Base-by-base conservation (phyloP, 805 yeast species). In the Yamadazyma scolyti region DNA sequence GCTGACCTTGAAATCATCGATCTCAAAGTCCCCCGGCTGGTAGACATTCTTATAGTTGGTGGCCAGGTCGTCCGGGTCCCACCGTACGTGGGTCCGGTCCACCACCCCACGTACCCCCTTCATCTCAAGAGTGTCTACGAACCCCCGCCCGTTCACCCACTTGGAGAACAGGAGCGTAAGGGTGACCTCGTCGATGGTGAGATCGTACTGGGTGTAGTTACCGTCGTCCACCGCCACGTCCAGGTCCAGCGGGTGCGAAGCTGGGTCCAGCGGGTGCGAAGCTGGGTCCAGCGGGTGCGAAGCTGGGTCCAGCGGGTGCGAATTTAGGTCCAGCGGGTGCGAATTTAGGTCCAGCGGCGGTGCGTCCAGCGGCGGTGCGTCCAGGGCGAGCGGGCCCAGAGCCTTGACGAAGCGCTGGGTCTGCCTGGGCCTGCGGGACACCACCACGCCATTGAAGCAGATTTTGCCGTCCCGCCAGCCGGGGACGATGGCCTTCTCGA, bases 401-500 rank as follows among this genome's bases (percentile, higher is more conserved):
- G n/a, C 93, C 43, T 83, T 81, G 11, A 67, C 69, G 31, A 85
- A 83, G 16, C 62, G 58, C 36, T 59, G 58, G 16, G 68, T 50
- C 18, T 60, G 50, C 33, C 78, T 77, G 0, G 98, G 98, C 37
- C 97, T 68, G 42, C 83, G 71, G 30, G 94, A 82, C 1, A 89
- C 88, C 53, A 81, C 81, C 31, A 95, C 94, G 46, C 87, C 85
- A 37, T 79, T 75, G 56, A 93, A 82, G 25, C 81, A 75, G 32
- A 93, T 85, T 40, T 77, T 82, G 2, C 96, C 94, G 42, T 82
- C 86, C 23, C 79, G 71, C 96, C 96, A 89, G 34, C 85, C 87
- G 0, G 97, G 97, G 5, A 88, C 94, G 35, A 90, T 84, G 1
- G 97, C 98, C 52, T 77, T 81, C 52, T 90, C 97, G 49, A 93